Conservation (phyloP, 495 filamentous ascomycete genomes). For the Rusavskia elegans region DNA sequence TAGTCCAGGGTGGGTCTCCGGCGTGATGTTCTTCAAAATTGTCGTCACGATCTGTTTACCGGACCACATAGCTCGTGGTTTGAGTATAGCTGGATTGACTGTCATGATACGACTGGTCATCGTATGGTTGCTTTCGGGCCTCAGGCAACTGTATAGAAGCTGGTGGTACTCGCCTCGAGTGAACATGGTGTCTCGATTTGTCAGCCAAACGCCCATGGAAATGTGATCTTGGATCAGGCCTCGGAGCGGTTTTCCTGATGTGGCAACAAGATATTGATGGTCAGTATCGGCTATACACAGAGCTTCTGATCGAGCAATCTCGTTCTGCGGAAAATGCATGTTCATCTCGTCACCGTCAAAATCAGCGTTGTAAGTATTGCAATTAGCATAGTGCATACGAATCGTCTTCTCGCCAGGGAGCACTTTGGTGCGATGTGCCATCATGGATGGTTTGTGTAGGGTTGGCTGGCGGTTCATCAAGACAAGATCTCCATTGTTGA, state of each 20-base stretch:
- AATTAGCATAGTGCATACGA: constrained; percentile 99
- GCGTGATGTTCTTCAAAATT: constrained; percentile 80
- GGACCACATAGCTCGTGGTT: constrained; percentile 78
- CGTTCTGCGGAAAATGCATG: constrained; percentile 98
- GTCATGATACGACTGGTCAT: constrained; percentile 54
- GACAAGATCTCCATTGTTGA: constrained; percentile 91
- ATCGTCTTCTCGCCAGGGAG: constrained; percentile 90
- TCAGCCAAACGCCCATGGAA: constrained; percentile 81
- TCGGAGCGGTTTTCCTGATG: constrained; percentile 83
- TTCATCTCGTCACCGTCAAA: constrained; percentile 99
- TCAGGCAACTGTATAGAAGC: constrained; percentile 71
- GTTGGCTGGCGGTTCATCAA: constrained; percentile 99
- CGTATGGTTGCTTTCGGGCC: constrained; percentile 80
- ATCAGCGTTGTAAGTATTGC: constrained; percentile 99
- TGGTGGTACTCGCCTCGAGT: constrained; percentile 80
- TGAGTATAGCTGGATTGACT: constrained; percentile 64
- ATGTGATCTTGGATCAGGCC: constrained; percentile 99
- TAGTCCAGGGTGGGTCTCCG: constrained; percentile 55
- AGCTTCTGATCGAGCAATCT: constrained; percentile 82
- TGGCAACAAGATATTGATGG: constrained; percentile 89
- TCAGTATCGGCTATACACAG: constrained; percentile 88
- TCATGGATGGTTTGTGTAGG: constrained; percentile 98
- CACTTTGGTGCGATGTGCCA: constrained; percentile 89
- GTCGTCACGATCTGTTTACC: constrained; percentile 95
- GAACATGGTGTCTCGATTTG: constrained; percentile 87